phyloP scores from a whole-genome alignment of 495 filamentous ascomycete genomes.

The Extremus antarcticus region DNA sequence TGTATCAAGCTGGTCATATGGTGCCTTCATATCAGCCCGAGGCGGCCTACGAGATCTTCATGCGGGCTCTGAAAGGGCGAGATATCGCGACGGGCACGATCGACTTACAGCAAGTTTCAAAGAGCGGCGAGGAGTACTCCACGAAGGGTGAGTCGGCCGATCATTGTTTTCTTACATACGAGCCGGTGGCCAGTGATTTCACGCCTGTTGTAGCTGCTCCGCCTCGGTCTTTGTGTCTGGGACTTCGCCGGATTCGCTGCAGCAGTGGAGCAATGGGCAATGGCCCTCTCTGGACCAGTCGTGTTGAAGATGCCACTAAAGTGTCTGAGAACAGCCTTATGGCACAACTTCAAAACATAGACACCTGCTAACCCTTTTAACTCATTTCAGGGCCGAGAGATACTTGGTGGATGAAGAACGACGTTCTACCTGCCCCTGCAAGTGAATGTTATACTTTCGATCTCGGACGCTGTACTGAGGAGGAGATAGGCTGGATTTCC shows the following conservation, averaged over 20 bases:
- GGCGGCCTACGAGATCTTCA: constrained; percentile 27
- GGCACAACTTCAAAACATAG: too few relatives aligned
- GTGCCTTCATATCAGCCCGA: constrained; percentile 24
- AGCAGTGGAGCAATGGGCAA: too few relatives aligned
- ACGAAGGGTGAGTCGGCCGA: too few relatives aligned
- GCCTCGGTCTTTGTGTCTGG: too few relatives aligned
- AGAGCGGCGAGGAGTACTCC: not conserved
- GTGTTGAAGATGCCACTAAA: too few relatives aligned
- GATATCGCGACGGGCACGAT: constrained; percentile 27
- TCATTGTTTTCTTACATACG: too few relatives aligned
- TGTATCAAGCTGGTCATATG: constrained; percentile 21
- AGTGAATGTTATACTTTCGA: constrained; percentile 6
- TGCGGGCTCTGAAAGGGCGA: constrained; percentile 25
- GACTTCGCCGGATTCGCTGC: too few relatives aligned
- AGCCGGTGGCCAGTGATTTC: too few relatives aligned
- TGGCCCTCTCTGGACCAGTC: too few relatives aligned
- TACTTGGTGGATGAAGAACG: constrained; percentile 22
- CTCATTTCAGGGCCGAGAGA: constrained; percentile 12
- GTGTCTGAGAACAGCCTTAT: too few relatives aligned
- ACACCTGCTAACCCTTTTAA: too few relatives aligned
- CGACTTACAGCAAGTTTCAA: not conserved
- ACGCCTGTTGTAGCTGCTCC: too few relatives aligned
- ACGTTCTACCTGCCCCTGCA: constrained; percentile 5
- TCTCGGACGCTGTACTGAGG: constrained; percentile 6
- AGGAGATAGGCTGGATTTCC: constrained; percentile 5